Percentiles rank a stretch among this genome's conserved stretches.
Evolutionary conservation across 1,284 basidiomycete genomes (phyloP).

Genomic region (Grifola frondosa): DNA sequence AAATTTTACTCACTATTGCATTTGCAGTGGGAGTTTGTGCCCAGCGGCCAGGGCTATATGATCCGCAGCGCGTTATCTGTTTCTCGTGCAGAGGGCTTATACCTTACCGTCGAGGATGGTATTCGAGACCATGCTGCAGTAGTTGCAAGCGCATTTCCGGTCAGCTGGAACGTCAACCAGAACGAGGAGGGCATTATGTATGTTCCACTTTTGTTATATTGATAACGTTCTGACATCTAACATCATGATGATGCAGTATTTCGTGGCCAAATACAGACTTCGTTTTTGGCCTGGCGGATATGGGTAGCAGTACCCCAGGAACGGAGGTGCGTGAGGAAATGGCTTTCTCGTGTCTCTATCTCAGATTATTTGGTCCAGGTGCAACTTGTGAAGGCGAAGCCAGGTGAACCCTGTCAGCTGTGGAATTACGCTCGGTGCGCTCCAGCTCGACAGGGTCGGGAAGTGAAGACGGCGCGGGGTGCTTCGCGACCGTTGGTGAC

Average conservation of each 20-base stretch:
- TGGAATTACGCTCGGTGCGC: conserved; percentile 26
- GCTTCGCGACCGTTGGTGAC: conserved; percentile 18
- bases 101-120: conserved; percentile 41
- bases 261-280: conserved; percentile 26
- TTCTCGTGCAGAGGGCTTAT: conserved; percentile 30
- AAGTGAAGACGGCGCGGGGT: conserved; percentile 15
- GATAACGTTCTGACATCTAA: too few relatives aligned
- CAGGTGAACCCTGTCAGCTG: conserved; percentile 20
- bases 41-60: conserved; percentile 38
- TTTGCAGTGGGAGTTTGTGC: conserved; percentile 49
- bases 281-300: conserved; percentile 24
- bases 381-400: conserved; percentile 17
- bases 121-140: conserved; percentile 34
- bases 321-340: conserved; percentile 19
- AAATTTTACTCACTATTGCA: too few relatives aligned
- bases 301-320: conserved; percentile 20
- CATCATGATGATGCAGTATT: too few relatives aligned
- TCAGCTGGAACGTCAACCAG: conserved; percentile 25
- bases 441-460: conserved; percentile 10
- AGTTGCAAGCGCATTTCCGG: conserved; percentile 33
- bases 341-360: not conserved
- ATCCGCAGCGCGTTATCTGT: conserved; percentile 38
- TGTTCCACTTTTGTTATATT: not conserved
- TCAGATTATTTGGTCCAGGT: conserved; percentile 13
- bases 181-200: conserved; percentile 22